Percentiles rank a stretch among this genome's conserved stretches.
Evolutionary conservation across 2,329 filamentous ascomycete genomes (phyloP).

Genomic region (Trichoderma sp.): DNA sequence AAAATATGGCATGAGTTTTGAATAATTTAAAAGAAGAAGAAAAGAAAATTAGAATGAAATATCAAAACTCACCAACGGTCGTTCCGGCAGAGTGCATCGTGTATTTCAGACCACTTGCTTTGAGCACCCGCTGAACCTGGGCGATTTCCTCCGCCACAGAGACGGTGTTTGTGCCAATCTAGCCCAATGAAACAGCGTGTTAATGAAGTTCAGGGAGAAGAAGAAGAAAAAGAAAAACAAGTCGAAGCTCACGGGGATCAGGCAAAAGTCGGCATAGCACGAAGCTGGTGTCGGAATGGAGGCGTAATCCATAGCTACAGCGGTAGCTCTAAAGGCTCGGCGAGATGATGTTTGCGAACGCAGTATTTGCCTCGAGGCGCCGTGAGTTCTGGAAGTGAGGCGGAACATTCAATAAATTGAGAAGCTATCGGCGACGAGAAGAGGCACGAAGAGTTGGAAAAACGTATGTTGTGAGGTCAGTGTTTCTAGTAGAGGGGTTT

Average conservation of each 20-base stretch:
- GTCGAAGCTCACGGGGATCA: conserved; percentile 68
- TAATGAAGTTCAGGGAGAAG: neutral
- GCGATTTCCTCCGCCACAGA: conserved; percentile 85
- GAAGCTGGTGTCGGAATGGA: conserved; percentile 65
- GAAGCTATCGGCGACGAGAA: neutral
- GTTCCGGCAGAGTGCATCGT: conserved; percentile 94
- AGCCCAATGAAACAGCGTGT: neutral
- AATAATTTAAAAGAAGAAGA: neutral
- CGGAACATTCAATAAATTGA: conserved; percentile 15
- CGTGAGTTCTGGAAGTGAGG: neutral
- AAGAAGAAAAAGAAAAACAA: neutral
- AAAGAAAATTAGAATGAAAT: neutral
- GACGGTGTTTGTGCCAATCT: conserved; percentile 77
- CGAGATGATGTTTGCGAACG: neutral
- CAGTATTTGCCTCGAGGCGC: neutral
- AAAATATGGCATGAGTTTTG: neutral
- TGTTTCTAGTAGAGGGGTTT: neutral
- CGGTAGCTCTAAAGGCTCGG: neutral
- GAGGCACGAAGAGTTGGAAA: neutral
- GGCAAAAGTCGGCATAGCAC: conserved; percentile 88
- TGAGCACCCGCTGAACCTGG: conserved; percentile 81
- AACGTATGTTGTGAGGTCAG: neutral
- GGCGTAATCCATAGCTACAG: conserved; percentile 46
- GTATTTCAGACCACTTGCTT: conserved; percentile 77
- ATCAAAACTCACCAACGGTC: conserved; percentile 67